Evolutionary conservation across 805 yeast genomes (phyloP).

Genomic region (Saccharomyces paradoxus): DNA sequence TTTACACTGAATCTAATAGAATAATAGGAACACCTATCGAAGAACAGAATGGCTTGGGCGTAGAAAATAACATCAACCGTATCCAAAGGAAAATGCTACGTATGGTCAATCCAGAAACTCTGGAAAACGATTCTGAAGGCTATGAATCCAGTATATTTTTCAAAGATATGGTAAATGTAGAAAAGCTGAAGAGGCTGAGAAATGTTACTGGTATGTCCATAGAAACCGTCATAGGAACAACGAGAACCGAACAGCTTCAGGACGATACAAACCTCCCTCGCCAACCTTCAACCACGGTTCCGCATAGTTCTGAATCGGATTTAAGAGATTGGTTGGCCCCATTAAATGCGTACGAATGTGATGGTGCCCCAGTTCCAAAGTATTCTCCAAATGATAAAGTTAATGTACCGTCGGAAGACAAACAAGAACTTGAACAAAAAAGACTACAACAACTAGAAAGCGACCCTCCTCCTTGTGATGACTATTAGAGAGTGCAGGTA

Average conservation of each 20-base stretch:
- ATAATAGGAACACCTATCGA: constrained; percentile 22
- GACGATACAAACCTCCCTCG: not conserved
- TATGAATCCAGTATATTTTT: constrained; percentile 22
- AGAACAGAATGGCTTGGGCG: constrained; percentile 5
- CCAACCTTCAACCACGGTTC: not conserved
- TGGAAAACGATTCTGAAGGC: constrained; percentile 11
- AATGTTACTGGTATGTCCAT: constrained; percentile 76
- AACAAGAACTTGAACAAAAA: constrained; percentile 34
- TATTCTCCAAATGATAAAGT: constrained; percentile 15
- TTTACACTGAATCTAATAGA: constrained; percentile 29
- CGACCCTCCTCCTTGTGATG: constrained; percentile 31
- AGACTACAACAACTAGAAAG: constrained; percentile 35
- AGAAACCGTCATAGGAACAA: constrained; percentile 76
- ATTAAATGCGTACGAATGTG: constrained; percentile 5
- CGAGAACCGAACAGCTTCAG: constrained; percentile 31
- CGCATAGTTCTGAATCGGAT: not conserved
- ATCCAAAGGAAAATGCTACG: constrained; percentile 13
- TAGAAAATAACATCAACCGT: constrained; percentile 9
- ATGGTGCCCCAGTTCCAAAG: constrained; percentile 15
- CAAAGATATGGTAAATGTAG: constrained; percentile 61
- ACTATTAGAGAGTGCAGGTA: not conserved
- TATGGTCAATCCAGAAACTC: constrained; percentile 5
- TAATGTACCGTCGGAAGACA: constrained; percentile 24
- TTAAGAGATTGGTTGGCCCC: constrained; percentile 14
- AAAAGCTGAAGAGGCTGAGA: constrained; percentile 61